Conservation (phyloP, 192 early-diverging fungal genomes). For the Coemansia sp. region DNA sequence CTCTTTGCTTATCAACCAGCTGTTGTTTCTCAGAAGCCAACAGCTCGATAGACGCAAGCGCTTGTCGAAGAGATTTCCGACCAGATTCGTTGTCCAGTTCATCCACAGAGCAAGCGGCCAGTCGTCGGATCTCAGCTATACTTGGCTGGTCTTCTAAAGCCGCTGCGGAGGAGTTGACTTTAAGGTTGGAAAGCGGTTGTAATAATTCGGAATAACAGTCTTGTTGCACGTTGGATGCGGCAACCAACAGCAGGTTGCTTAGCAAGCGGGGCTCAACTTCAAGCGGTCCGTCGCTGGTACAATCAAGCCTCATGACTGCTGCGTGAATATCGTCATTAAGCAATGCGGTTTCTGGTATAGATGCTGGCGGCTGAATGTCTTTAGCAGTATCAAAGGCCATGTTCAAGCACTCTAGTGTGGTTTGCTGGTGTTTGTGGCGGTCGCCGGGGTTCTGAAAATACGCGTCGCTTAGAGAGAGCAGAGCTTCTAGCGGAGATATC, state of each 20-base stretch:
- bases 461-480: constrained; percentile 3
- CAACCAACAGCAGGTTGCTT: constrained; percentile 22
- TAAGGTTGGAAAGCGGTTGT: too few relatives aligned
- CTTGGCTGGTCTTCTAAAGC: background rate
- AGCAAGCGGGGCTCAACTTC: constrained; percentile 29
- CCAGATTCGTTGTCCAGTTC: background rate
- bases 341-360: too few relatives aligned
- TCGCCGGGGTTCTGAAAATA: constrained; percentile 8
- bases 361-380: too few relatives aligned
- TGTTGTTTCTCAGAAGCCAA: constrained; percentile 16
- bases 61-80: constrained; percentile 7
- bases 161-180: too few relatives aligned
- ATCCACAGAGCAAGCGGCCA: constrained; percentile 5
- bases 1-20: constrained; percentile 25
- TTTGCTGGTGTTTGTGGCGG: background rate
- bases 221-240: background rate
- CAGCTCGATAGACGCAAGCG: constrained; percentile 20
- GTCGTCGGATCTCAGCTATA: constrained; percentile 16
- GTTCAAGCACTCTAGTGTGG: constrained; percentile 13
- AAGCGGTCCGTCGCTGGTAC: background rate
- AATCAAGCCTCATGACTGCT: too few relatives aligned
- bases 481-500: constrained; percentile 5
- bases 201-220: too few relatives aligned
- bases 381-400: background rate
- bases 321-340: too few relatives aligned